phyloP scores from a whole-genome alignment of 108 stramenopile genomes.

The Cylindrotheca closterium region DNA sequence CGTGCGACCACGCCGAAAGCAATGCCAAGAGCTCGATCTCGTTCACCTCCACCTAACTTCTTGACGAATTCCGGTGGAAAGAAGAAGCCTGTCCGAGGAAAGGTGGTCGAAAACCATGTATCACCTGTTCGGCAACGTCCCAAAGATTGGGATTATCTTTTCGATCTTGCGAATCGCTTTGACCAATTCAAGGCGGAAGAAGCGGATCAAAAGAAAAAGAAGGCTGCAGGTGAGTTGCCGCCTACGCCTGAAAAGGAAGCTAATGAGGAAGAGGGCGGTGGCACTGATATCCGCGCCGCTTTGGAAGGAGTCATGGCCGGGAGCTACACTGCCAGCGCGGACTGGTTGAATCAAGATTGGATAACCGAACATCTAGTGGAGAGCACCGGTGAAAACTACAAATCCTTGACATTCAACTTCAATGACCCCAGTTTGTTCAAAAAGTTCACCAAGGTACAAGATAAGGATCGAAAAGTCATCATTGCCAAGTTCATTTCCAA shows the following conservation, averaged over 20 bases:
- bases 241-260: background rate
- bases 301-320: constrained; percentile 26
- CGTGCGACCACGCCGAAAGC: constrained; percentile 3
- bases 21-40: constrained; percentile 6
- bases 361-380: constrained; percentile 32
- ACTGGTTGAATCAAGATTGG: constrained; percentile 24
- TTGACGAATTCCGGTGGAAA: background rate
- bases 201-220: constrained; percentile 2
- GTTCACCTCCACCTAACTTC: constrained; percentile 7
- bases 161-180: constrained; percentile 25
- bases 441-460: constrained; percentile 27
- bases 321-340: constrained; percentile 30
- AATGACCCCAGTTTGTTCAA: constrained; percentile 34
- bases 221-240: background rate
- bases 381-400: constrained; percentile 19
- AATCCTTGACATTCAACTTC: constrained; percentile 32
- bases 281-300: constrained; percentile 6
- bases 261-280: background rate
- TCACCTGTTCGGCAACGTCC: background rate
- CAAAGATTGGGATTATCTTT: constrained; percentile 31
- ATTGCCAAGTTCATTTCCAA: constrained; percentile 29
- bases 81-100: background rate
- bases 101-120: constrained; percentile 6
- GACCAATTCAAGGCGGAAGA: constrained; percentile 28
- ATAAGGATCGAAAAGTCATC: constrained; percentile 22